Percentiles rank a stretch among this genome's conserved stretches.
Evolutionary conservation across 192 early-diverging fungal genomes (phyloP).

Genomic region (Umbelopsis sp.): DNA sequence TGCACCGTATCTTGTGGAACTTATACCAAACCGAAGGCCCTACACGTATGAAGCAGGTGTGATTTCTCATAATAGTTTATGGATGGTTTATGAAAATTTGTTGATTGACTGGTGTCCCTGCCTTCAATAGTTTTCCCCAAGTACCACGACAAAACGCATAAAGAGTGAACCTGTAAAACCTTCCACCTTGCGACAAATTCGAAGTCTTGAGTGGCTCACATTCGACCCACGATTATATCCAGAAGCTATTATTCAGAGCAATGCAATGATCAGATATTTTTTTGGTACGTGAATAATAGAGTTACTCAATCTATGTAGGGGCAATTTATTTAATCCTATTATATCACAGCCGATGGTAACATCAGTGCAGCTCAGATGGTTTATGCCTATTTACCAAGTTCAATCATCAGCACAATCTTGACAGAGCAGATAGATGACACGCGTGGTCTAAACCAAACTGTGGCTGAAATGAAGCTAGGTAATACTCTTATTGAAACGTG

Average conservation of each 20-base stretch:
- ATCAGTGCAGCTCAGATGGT: slow-evolving; percentile 4
- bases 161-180: slow-evolving; percentile 10
- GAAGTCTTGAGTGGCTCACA: slow-evolving; percentile 62
- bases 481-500: background rate
- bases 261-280: slow-evolving; percentile 53
- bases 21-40: background rate
- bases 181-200: slow-evolving; percentile 43
- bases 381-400: background rate
- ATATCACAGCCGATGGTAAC: slow-evolving; percentile 5
- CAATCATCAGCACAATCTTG: background rate
- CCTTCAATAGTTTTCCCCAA: background rate
- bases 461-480: background rate
- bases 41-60: background rate
- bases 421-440: background rate
- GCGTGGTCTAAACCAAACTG: background rate
- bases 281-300: slow-evolving; percentile 23
- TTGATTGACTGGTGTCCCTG: background rate
- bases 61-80: background rate
- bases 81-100: background rate
- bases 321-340: background rate
- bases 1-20: background rate
- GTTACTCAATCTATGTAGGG: background rate
- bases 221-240: slow-evolving; percentile 44
- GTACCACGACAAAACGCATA: too few species aligned
- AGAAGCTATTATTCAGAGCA: slow-evolving; percentile 46